A percentile compares a stretch with the other conserved stretches of the same genome.
phyloP scores from a whole-genome alignment of 495 filamentous ascomycete genomes.

The Neurospora sublineolata region DNA sequence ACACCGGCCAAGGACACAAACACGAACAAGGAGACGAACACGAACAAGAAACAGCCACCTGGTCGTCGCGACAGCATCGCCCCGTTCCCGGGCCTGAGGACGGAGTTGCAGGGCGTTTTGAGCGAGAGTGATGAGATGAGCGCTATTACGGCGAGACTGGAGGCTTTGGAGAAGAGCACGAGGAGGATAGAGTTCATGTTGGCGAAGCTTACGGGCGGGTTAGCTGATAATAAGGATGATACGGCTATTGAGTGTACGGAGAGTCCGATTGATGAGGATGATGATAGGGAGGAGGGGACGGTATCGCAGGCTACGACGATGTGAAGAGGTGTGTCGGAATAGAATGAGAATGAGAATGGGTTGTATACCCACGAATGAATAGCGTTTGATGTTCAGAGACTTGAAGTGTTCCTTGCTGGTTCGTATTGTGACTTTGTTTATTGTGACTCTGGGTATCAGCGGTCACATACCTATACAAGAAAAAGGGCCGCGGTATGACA shows the following conservation, averaged over 20 bases:
- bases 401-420: not conserved
- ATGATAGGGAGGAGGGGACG: not conserved
- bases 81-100: slow-evolving; percentile 27
- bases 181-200: slow-evolving; percentile 29
- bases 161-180: slow-evolving; percentile 26
- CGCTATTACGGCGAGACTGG: slow-evolving; percentile 23
- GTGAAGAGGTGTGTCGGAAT: not conserved
- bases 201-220: slow-evolving; percentile 13
- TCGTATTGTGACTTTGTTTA: not conserved
- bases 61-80: slow-evolving; percentile 36
- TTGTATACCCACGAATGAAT: not conserved
- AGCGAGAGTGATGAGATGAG: slow-evolving; percentile 27
- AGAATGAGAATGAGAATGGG: not conserved
- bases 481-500: not conserved
- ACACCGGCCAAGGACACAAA: no score
- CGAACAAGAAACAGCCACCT: slow-evolving; percentile 10
- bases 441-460: not conserved
- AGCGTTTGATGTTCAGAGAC: not conserved
- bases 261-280: not conserved
- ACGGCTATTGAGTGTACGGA: not conserved
- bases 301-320: not conserved
- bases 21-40: not conserved
- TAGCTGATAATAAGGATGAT: not conserved
- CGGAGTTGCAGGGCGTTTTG: slow-evolving; percentile 27
- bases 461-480: not conserved